Base-by-base conservation (phyloP, 306 rosid species). In the Quercus agrifolia region DNA sequence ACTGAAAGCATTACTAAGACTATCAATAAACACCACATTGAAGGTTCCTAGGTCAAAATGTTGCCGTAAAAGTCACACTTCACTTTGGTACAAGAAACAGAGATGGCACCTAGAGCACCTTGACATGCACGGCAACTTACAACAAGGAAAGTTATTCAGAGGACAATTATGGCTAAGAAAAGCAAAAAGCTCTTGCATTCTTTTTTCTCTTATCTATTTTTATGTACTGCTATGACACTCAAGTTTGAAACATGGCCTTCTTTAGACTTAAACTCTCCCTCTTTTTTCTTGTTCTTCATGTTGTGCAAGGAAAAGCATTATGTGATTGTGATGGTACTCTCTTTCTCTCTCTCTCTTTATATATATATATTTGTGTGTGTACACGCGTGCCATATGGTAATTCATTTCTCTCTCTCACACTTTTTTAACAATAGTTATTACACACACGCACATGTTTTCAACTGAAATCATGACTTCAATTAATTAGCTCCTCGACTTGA, bases 191-290 rank as follows among this genome's bases (percentile, higher is more conserved):
- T 4, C 54, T 61, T 71, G 27, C 12, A 5, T 33, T 61, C 62
- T 9, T 67, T 62, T 35, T 58, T 25, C 19, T 0, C 4, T 25
- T 59, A 9, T 59, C 15, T 23, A 10, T 8, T 3, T 8, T 23
- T 23, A 59, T 59, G 23, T 10, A 59, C 10, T 13, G 31, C 13
- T 35, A 38, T 71, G 54, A 14, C 12, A 15, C n/a, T 17, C 46
- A 30, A 23, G 44, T 38, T 38, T 38, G 49, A 44, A 27, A 38
- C 17, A 78, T 79, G 83, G 78, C 74, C 66, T 64, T 63, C 78
- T 12, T 46, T 46, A 46, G 1, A 46, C 14, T 57, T 18, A 79
- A 79, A 5, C 21, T 73, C 18, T 21, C 28, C 41, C 67, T 73
- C 27, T 52, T 35, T 73, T 20, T 73, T 38, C 68, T 79, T 25